phyloP scores from a whole-genome alignment of 306 rosid genomes.

The Sesbania bispinosa region DNA sequence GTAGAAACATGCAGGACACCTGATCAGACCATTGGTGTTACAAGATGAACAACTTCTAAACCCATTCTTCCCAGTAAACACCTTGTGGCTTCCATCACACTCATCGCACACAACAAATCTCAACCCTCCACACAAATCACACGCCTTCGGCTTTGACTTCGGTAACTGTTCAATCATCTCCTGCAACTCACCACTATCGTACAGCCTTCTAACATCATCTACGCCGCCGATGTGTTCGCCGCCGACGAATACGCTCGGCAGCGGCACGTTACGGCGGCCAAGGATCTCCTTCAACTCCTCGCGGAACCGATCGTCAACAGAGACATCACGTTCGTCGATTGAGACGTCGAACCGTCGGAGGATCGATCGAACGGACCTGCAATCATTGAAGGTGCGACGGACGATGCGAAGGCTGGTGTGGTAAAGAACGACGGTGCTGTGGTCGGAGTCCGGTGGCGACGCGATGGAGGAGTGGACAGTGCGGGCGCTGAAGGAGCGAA shows the following conservation, averaged over 20 bases:
- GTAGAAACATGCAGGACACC: slow-evolving; percentile 61
- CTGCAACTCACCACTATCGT: slow-evolving; percentile 66
- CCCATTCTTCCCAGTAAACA: slow-evolving; percentile 46
- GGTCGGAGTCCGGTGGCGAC: slow-evolving; percentile 42
- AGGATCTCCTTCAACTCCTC: slow-evolving; percentile 53
- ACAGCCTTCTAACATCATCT: slow-evolving; percentile 56
- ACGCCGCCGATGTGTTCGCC: slow-evolving; percentile 63
- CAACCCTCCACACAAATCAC: slow-evolving; percentile 68
- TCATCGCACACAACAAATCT: slow-evolving; percentile 62
- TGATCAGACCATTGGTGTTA: slow-evolving; percentile 62
- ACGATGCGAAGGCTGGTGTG: slow-evolving; percentile 83
- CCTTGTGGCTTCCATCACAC: slow-evolving; percentile 83
- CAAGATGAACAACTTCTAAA: slow-evolving; percentile 51
- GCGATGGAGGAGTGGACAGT: background rate
- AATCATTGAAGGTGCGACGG: slow-evolving; percentile 76
- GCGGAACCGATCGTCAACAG: slow-evolving; percentile 55
- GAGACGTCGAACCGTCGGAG: slow-evolving; percentile 52
- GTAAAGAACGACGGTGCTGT: slow-evolving; percentile 50
- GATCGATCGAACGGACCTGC: slow-evolving; percentile 58
- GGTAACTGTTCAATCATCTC: slow-evolving; percentile 57
- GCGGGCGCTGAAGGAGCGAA: slow-evolving; percentile 40
- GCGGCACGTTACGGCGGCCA: slow-evolving; percentile 35
- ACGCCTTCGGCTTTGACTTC: slow-evolving; percentile 21
- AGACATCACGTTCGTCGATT: slow-evolving; percentile 82
- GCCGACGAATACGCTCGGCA: slow-evolving; percentile 69